Conservation (phyloP, 2,329 filamentous ascomycete species). For the Neofusicoccum parvum region DNA sequence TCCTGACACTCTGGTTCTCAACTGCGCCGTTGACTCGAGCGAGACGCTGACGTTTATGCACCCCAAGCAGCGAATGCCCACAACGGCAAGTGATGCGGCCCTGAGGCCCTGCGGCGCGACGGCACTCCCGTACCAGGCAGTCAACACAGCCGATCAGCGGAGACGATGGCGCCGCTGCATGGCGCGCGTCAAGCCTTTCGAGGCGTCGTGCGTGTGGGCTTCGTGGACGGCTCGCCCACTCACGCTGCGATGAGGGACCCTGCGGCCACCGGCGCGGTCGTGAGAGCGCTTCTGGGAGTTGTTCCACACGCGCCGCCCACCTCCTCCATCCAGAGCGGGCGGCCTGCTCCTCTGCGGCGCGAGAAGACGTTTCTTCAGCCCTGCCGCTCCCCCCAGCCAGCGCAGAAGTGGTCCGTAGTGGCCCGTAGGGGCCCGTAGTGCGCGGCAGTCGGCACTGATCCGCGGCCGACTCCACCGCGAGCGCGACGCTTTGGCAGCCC, state of each 20-base stretch:
- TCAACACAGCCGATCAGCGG: slow-evolving; percentile 7
- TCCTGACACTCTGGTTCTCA: neutral
- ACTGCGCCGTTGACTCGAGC: neutral
- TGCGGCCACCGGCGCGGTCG: no score
- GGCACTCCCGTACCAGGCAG: neutral
- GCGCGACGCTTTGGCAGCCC: neutral
- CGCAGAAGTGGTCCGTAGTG: no score
- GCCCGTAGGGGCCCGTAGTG: neutral
- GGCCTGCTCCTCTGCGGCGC: no score
- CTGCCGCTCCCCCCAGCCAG: neutral
- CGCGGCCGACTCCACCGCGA: slow-evolving; percentile 6
- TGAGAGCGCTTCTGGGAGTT: no score
- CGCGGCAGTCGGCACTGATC: slow-evolving; percentile 2
- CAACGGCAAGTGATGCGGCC: neutral
- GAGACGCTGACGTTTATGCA: neutral
- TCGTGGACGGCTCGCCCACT: neutral
- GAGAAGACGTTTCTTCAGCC: neutral
- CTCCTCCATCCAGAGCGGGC: no score
- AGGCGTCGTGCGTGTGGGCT: slow-evolving; percentile 1
- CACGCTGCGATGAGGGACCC: neutral
- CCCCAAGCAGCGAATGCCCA: neutral
- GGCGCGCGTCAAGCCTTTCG: slow-evolving; percentile 13
- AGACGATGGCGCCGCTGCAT: slow-evolving; percentile 6
- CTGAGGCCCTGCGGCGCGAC: neutral
- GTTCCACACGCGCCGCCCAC: no score